Base-by-base conservation (phyloP, 495 filamentous ascomycete genomes). In the Haplographium delicatum region DNA sequence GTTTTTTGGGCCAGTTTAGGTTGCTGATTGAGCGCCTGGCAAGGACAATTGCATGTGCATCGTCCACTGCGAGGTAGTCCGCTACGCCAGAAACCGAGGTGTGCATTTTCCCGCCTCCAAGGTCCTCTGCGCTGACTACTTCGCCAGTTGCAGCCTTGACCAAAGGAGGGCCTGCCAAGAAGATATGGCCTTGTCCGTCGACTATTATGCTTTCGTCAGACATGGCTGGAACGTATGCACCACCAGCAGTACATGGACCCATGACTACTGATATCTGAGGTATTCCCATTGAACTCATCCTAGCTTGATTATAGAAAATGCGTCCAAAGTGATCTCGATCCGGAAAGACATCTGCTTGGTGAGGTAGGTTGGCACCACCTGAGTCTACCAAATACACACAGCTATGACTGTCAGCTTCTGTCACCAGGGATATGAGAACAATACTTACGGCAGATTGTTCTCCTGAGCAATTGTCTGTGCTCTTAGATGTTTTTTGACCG, bases 221-320 rank as follows among this genome's bases (percentile, higher is more conserved):
- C 93, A 98, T 98, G 43, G 85, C 84, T 1, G 93, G 93, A 13
- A 97, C 91, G 64, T 98, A 98, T 19, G 93, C 93, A 25, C 93
- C 93, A 44, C 93, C 93, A 0, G 91, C 90, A 0, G 90, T 95
- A 68, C 91, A 96, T n/a, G 93, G 85, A 0, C 93, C 93, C 93
- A 98, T 95, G 22, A 98, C 93, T 2, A 96, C 89, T 2, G 89
- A 83, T 51, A 98, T 85, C 64, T 98, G 93, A 1, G 93, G 93
- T 52, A 97, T 95, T 7, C 88, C 86, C 18, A 81, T 65, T 6
- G 87, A 77, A 47, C 77, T 82, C 86, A 91, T 96, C 56, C 89
- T 75, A n/a, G 93, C 94, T 68, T 98, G 93, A 71, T 98, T 97
- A 72, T 85, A 98, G 75, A 98, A 98, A 57, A 97, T 96, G 47